phyloP scores from a whole-genome alignment of 345 rosid genomes.

The Aquilaria yunnanensis region DNA sequence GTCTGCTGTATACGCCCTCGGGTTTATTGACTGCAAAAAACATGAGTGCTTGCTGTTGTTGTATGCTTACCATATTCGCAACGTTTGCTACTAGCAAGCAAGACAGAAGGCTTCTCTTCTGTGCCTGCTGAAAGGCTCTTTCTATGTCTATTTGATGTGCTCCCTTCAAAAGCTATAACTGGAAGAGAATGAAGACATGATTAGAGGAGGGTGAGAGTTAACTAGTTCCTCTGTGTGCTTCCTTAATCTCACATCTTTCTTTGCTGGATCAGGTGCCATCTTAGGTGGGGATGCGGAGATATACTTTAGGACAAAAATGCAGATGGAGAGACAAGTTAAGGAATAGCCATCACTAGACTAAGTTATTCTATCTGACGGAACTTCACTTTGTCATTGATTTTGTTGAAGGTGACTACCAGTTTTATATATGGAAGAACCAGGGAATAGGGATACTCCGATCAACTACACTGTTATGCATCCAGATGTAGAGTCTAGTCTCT shows the following conservation, averaged over 20 bases:
- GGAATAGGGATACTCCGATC: not conserved
- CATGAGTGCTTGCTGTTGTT: constrained; percentile 74
- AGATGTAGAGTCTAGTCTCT: not conserved
- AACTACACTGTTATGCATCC: not conserved
- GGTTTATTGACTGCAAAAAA: constrained; percentile 97
- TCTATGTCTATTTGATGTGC: constrained; percentile 84
- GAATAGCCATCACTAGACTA: constrained; percentile 84
- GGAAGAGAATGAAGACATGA: constrained; percentile 79
- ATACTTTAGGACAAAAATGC: constrained; percentile 58
- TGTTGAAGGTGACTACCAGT: no score
- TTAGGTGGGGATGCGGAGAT: constrained; percentile 98
- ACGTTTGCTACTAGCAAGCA: constrained; percentile 85
- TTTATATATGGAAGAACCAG: not conserved
- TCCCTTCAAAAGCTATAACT: constrained; percentile 78
- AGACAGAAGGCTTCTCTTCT: constrained; percentile 75
- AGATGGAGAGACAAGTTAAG: constrained; percentile 62
- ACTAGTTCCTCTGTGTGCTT: no score
- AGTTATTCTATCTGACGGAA: constrained; percentile 24
- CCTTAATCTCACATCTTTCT: constrained; percentile 8
- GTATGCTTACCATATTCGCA: constrained; percentile 97
- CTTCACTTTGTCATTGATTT: not conserved
- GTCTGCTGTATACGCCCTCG: constrained; percentile 91
- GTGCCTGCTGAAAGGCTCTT: constrained; percentile 99
- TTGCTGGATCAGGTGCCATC: constrained; percentile 71
- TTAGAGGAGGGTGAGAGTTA: constrained; percentile 2